Evolutionary conservation across 2,329 filamentous ascomycete genomes (phyloP), one percentile per base, ranked within the genome.

Genomic region (Fusarium subglutinans): DNA sequence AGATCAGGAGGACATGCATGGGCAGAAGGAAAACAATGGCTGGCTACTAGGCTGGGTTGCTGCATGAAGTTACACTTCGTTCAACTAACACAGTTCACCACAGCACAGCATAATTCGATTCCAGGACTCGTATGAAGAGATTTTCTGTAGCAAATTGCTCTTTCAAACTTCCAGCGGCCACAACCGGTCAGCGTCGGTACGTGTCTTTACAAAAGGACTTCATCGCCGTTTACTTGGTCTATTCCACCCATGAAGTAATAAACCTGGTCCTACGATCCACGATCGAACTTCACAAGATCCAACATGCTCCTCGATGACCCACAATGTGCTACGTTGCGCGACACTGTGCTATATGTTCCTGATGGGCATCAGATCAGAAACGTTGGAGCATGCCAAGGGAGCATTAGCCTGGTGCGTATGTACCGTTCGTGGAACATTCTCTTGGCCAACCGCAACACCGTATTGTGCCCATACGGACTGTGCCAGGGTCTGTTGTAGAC

Each of bases 251-350:
- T 57, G 69, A 59, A 63, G 66, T 64, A 74, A 70, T 73, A 73
- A 68, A 64, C 75, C 69, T 73, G 72, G 72, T 75, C 50, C 56
- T 48, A 73, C 70, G 74, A 77, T 78, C 74, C 74, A 76, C 76
- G 76, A 77, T 77, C 76, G 74, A 56, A 72, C 60, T 73, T 62
- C 41, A 54, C 72, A 61, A 73, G 70, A 74, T 71, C 60, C 74
- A 72, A 72, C 69, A 67, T 65, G 69, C 65, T 62, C 63, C 55
- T 48, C 58, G 15, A 30, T 57, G 73, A 62, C 53, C 73, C 73
- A 66, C 73, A 48, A 53, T 43, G 66, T 47, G 48, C 53, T 55
- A 41, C 37, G 57, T 54, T 61, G 47, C 43, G 56, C 40, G 50
- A 38, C 56, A 71, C 66, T 73, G 69, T 65, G 61, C 43, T 60